Conservation (phyloP, 805 yeast genomes). For the Schwanniomyces pseudopolymorphus region DNA sequence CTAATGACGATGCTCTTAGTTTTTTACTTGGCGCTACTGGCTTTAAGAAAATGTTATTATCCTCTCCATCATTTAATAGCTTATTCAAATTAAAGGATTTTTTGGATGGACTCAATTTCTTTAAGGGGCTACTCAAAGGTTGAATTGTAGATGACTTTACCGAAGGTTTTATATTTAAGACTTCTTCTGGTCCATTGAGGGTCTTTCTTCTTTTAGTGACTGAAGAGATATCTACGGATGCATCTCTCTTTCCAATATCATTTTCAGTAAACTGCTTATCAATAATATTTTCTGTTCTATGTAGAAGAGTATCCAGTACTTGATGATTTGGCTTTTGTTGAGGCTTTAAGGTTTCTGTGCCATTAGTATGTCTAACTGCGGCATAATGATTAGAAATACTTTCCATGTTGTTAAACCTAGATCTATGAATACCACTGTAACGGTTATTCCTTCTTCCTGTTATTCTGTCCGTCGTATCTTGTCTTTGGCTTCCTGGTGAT, state of each 20-base stretch:
- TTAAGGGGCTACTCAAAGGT: not conserved
- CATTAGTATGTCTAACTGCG: constrained; percentile 19
- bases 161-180: constrained; percentile 8
- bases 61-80: not conserved
- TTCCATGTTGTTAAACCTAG: constrained; percentile 46
- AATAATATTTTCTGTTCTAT: constrained; percentile 2
- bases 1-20: constrained; percentile 28
- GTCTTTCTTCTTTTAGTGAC: constrained; percentile 37
- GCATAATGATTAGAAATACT: constrained; percentile 51
- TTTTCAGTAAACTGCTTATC: not conserved
- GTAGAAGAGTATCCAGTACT: not conserved
- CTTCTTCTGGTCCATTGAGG: constrained; percentile 41
- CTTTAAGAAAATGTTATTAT: constrained; percentile 9
- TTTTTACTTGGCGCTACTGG: constrained; percentile 26
- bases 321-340: not conserved
- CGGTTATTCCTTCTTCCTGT: constrained; percentile 20
- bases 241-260: constrained; percentile 9
- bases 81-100: constrained; percentile 3
- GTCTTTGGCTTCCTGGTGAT: constrained; percentile 12
- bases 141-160: not conserved
- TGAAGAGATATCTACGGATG: constrained; percentile 8
- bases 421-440: constrained; percentile 31
- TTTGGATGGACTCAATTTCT: constrained; percentile 5
- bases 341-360: not conserved
- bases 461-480: constrained; percentile 10